These are phyloP conservation scores for Pontederia crassipes DNA, from an alignment of 176 grass and related monocot species.

Conservation along the genomic window DNA sequence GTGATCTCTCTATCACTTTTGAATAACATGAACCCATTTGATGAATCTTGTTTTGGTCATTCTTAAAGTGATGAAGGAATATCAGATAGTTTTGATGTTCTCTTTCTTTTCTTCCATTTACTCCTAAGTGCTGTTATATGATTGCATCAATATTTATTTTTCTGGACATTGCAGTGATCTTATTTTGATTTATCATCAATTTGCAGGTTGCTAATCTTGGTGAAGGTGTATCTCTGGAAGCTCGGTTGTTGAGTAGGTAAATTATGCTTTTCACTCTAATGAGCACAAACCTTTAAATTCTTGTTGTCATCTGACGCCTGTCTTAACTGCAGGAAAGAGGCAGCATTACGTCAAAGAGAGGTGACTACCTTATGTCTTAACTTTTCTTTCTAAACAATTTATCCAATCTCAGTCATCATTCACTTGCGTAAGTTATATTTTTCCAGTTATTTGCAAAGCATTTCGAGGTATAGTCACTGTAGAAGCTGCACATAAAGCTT, in stretches of 20 bases:
- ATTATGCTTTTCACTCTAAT: neutral
- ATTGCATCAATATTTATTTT: neutral
- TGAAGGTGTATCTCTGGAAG: conserved; percentile 91
- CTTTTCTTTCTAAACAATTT: too few relatives aligned
- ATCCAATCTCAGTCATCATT: too few relatives aligned
- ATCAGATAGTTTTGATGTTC: too few relatives aligned
- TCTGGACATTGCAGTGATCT: neutral
- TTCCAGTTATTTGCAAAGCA: neutral
- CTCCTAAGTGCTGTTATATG: too few relatives aligned
- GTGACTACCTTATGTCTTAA: conserved; percentile 25
- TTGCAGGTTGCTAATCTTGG: conserved; percentile 75
- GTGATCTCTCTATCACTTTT: too few relatives aligned
- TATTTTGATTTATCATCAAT: conserved; percentile 10
- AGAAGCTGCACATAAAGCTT: neutral
- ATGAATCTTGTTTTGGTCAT: too few relatives aligned
- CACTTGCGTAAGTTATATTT: neutral
- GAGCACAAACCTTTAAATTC: neutral
- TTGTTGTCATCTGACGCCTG: neutral
- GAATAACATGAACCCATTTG: too few relatives aligned
- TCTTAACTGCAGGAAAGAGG: conserved; percentile 66
- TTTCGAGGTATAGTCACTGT: neutral
- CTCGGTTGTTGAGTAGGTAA: conserved; percentile 88
- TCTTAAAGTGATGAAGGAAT: too few relatives aligned
- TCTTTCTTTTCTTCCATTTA: too few relatives aligned
- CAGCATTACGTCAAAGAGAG: conserved; percentile 79